Percentiles rank a stretch among this genome's conserved stretches.
Evolutionary conservation across 1,284 basidiomycete genomes (phyloP).

Genomic region (Microbotryum lychnidis-dioicae): DNA sequence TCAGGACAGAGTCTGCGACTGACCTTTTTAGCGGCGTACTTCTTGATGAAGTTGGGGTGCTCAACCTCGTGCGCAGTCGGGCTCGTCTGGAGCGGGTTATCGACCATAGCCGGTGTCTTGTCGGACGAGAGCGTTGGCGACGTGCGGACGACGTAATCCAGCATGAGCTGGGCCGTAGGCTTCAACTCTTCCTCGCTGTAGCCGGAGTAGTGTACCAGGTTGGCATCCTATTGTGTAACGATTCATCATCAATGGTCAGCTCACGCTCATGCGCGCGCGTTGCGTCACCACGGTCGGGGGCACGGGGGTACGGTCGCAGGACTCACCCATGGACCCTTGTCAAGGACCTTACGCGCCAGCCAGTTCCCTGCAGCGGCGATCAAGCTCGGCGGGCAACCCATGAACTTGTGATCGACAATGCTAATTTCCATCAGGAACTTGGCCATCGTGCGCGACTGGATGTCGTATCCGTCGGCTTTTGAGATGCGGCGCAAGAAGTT

Average conservation of each 20-base stretch:
- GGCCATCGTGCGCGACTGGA: slow-evolving; percentile 79
- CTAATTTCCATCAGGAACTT: slow-evolving; percentile 91
- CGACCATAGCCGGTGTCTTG: slow-evolving; percentile 38
- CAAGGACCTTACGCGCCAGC: slow-evolving; percentile 78
- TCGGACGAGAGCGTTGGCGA: slow-evolving; percentile 16
- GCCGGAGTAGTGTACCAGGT: slow-evolving; percentile 83
- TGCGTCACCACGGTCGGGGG: slow-evolving; percentile 9
- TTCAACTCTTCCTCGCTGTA: slow-evolving; percentile 77
- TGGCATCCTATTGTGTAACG: slow-evolving; percentile 58
- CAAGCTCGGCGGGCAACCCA: slow-evolving; percentile 71
- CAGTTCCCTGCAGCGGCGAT: slow-evolving; percentile 84
- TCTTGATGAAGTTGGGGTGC: slow-evolving; percentile 61
- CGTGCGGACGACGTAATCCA: slow-evolving; percentile 74
- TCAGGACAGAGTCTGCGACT: neutral
- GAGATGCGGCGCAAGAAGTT: slow-evolving; percentile 84
- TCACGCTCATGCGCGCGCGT: slow-evolving; percentile 5
- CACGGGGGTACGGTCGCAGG: neutral
- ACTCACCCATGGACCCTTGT: slow-evolving; percentile 76
- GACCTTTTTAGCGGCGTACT: slow-evolving; percentile 40
- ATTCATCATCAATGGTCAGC: no score
- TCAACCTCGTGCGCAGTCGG: slow-evolving; percentile 42
- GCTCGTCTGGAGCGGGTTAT: slow-evolving; percentile 29
- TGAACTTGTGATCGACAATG: slow-evolving; percentile 75
- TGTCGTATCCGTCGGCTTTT: slow-evolving; percentile 93
- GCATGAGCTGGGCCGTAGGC: slow-evolving; percentile 83